phyloP scores from a whole-genome alignment of 345 rosid species.

The Mallotus nudiflorus region DNA sequence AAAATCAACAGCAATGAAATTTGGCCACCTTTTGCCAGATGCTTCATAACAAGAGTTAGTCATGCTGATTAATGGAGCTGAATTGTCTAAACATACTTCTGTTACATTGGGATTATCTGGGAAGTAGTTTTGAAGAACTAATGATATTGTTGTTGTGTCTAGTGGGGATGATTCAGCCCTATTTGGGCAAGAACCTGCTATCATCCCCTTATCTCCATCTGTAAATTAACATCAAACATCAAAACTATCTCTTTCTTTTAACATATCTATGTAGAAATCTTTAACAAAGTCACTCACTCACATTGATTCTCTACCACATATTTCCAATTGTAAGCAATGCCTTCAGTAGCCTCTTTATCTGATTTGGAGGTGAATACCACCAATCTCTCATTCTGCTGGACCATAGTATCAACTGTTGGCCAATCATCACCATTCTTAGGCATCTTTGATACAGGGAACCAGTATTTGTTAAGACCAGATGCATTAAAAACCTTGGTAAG shows the following conservation, averaged over 20 bases:
- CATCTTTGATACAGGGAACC: constrained; percentile 75
- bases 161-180: constrained; percentile 71
- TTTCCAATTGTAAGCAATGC: constrained; percentile 85
- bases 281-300: constrained; percentile 40
- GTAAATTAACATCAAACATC: constrained; percentile 28
- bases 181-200: constrained; percentile 62
- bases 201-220: constrained; percentile 88
- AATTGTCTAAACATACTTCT: constrained; percentile 67
- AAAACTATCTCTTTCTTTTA: neutral
- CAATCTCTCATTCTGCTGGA: constrained; percentile 68
- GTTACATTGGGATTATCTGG: constrained; percentile 63
- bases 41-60: constrained; percentile 68
- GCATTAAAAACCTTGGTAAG: constrained; percentile 79
- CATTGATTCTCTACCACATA: constrained; percentile 90
- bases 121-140: constrained; percentile 76
- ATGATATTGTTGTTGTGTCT: constrained; percentile 51
- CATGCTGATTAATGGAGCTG: constrained; percentile 65
- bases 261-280: neutral
- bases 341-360: constrained; percentile 80
- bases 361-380: constrained; percentile 83
- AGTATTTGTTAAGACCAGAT: constrained; percentile 65
- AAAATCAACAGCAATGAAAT: constrained; percentile 92
- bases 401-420: constrained; percentile 95
- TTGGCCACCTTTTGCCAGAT: constrained; percentile 89
- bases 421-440: constrained; percentile 83